Evolutionary conservation across 2,329 filamentous ascomycete genomes (phyloP).

Genomic region (Neonectria coccinea): DNA sequence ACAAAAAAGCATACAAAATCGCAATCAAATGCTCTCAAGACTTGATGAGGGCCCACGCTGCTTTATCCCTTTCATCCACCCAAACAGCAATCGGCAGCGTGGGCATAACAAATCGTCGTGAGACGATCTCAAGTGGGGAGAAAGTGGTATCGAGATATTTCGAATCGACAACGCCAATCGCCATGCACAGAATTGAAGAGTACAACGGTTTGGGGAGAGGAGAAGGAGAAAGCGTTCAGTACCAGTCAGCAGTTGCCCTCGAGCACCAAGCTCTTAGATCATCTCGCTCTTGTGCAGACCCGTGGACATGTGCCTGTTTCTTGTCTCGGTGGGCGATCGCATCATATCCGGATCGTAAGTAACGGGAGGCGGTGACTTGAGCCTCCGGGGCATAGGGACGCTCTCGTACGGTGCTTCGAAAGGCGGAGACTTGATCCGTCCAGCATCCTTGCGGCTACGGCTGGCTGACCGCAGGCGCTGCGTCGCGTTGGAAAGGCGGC

Average conservation of each 20-base stretch:
- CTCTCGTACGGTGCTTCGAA: conserved; percentile 58
- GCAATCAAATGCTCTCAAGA: conserved; percentile 20
- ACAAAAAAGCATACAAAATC: conserved; percentile 22
- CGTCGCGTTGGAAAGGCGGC: conserved; percentile 67
- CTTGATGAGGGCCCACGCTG: conserved; percentile 16
- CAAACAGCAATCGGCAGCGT: conserved; percentile 26
- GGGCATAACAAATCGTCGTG: conserved; percentile 22
- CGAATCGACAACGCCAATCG: conserved; percentile 51
- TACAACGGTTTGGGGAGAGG: conserved; percentile 36
- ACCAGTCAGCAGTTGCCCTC: conserved; percentile 16
- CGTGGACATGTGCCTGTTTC: conserved; percentile 58
- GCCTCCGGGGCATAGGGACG: conserved; percentile 47
- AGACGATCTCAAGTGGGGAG: conserved; percentile 23
- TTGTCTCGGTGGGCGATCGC: conserved; percentile 49
- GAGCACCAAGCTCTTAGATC: conserved; percentile 56
- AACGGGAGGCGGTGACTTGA: conserved; percentile 52
- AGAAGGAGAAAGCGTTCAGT: conserved; percentile 32
- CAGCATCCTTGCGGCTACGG: conserved; percentile 62
- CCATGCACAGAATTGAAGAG: conserved; percentile 53
- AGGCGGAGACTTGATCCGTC: conserved; percentile 43
- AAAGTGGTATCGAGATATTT: conserved; percentile 38
- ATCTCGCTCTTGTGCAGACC: conserved; percentile 67
- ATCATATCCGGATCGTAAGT: conserved; percentile 54
- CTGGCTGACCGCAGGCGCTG: conserved; percentile 71
- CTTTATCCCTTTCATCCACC: conserved; percentile 16